phyloP scores from a whole-genome alignment of 352 stramenopile species.

The Globisporangium radiosum region DNA sequence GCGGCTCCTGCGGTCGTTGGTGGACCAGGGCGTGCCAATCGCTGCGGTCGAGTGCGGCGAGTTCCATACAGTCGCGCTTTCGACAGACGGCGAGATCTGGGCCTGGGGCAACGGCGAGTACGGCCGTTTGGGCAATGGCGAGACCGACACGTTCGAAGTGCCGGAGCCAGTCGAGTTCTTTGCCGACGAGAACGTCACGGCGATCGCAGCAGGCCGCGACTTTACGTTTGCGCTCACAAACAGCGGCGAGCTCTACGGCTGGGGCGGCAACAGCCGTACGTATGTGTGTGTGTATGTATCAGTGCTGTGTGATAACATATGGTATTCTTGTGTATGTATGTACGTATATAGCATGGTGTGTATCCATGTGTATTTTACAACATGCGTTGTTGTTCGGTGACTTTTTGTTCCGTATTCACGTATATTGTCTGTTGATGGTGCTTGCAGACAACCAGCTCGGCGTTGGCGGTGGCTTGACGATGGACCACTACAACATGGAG shows the following conservation, averaged over 20 bases:
- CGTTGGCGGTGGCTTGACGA: slow-evolving; percentile 80
- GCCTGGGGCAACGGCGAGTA: slow-evolving; percentile 91
- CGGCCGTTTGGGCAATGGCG: slow-evolving; percentile 86
- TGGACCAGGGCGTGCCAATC: slow-evolving; percentile 79
- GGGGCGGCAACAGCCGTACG: slow-evolving; percentile 90
- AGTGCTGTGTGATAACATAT: neutral
- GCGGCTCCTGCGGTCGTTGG: slow-evolving; percentile 56
- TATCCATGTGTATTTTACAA: no score
- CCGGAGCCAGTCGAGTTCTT: slow-evolving; percentile 85
- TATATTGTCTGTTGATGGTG: no score
- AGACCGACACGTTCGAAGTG: slow-evolving; percentile 73
- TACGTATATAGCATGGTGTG: neutral
- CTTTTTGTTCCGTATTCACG: no score
- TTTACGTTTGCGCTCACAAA: slow-evolving; percentile 87
- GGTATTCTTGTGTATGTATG: neutral
- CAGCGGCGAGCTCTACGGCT: slow-evolving; percentile 83
- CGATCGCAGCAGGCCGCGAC: slow-evolving; percentile 78
- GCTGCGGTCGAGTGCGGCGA: slow-evolving; percentile 71
- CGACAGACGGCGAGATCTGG: slow-evolving; percentile 87
- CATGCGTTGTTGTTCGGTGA: neutral
- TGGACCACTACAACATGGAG: slow-evolving; percentile 94
- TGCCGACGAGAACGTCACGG: slow-evolving; percentile 53
- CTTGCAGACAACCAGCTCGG: slow-evolving; percentile 81
- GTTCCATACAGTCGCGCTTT: slow-evolving; percentile 88
- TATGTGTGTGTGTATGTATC: slow-evolving; percentile 11